Base-by-base conservation (phyloP, 2,329 filamentous ascomycete species). In the Tolypocladium ovalisporum region DNA sequence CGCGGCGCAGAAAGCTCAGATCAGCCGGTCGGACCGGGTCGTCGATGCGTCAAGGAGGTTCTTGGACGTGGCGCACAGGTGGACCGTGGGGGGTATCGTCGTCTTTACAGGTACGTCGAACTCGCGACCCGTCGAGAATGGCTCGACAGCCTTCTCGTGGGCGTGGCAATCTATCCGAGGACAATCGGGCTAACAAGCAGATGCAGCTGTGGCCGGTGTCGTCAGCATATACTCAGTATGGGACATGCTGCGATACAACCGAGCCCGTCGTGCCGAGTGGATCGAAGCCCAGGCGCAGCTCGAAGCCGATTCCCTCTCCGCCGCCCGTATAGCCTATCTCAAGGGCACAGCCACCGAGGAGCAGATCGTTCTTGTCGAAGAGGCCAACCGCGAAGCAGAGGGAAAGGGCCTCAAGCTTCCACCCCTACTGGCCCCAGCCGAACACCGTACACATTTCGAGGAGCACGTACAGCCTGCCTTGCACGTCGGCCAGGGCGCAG, bases 231-330 rank as follows among this genome's bases (percentile, higher is more conserved):
- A 84, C 73, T 82, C 82, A 39, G 78, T 81, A 22, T 78, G 75
- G 73, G 82, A 85, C 69, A 85, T 85, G 82, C 74, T 84, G 59
- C 73, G 76, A 56, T 80, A 81, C 70, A 85, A 85, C 75, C 79
- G 78, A 64, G 78, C 79, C 71, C 80, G 81, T 64, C 81, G 80
- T 65, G 72, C 71, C 65, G 82, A 85, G 68, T 85, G 83, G 74
- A 66, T 79, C 64, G 77, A 80, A 58, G 74, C 80, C 56, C 80
- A 83, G 66, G 75, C 76, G 68, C 72, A 76, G 60, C 72, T 83
- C 66, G 75, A 78, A 55, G 76, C 74, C 64, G 80, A 83, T 71
- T 75, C 75, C 61, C 77, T 85, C 57, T 76, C 80, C 61, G 75
- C 76, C 60, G 82, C 82, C 54, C 81, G 82, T 35, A 71, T 85